These are phyloP conservation scores for Didymella pomorum DNA, from an alignment of 2,329 filamentous ascomycete species.

Conservation along the genomic window DNA sequence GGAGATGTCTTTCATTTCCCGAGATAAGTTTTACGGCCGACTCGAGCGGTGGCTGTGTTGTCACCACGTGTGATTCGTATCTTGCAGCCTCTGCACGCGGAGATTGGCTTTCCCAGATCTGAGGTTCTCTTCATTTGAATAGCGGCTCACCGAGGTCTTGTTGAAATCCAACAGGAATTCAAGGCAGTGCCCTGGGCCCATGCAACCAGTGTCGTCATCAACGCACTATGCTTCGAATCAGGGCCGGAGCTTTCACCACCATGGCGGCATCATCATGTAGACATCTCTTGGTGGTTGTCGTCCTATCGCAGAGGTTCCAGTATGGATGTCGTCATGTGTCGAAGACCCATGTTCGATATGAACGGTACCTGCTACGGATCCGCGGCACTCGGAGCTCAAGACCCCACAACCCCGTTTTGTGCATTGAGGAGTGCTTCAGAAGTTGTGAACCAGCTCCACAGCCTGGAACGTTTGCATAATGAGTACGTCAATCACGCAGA, in stretches of 20 bases:
- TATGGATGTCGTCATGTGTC: conserved; percentile 19
- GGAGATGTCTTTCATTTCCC: neutral
- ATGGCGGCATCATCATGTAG: conserved; percentile 6
- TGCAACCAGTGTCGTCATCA: conserved; percentile 16
- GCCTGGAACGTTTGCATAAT: neutral
- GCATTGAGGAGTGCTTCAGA: neutral
- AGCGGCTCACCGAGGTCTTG: neutral
- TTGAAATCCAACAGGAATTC: conserved; percentile 1
- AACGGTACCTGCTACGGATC: conserved; percentile 15
- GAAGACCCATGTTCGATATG: conserved; percentile 8
- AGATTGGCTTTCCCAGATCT: conserved; percentile 7
- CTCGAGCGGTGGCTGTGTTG: neutral
- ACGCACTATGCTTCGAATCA: neutral
- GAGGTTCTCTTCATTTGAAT: conserved; percentile 1
- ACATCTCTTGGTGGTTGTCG: neutral
- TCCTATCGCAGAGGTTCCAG: neutral
- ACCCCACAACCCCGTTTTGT: conserved; percentile 11
- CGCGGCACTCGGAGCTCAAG: conserved; percentile 4
- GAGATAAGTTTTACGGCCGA: neutral
- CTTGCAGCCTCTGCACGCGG: neutral
- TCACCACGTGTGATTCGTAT: neutral
- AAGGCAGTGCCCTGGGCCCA: conserved; percentile 6
- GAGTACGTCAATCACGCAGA: neutral
- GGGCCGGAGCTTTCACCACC: neutral
- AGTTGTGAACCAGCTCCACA: neutral